phyloP scores from a whole-genome alignment of 805 yeast genomes.

The Pichia pseudocactophila region DNA sequence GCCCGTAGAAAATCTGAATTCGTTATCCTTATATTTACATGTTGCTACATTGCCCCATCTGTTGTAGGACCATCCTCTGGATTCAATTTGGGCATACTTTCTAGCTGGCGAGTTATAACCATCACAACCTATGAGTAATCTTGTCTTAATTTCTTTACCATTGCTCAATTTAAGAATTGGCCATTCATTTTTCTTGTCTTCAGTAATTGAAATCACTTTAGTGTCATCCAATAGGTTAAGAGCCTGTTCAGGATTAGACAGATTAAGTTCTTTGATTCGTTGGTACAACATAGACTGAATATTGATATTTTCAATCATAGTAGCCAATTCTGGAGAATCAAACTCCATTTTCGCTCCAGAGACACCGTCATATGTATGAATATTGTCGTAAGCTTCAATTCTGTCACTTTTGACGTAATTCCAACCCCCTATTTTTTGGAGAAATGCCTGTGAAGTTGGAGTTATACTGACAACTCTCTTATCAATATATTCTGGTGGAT shows the following conservation, averaged over 20 bases:
- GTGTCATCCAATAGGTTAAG: conserved; percentile 52
- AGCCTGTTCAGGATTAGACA: conserved; percentile 14
- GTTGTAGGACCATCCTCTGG: conserved; percentile 88
- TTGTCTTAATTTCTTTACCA: conserved; percentile 55
- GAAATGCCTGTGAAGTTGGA: conserved; percentile 62
- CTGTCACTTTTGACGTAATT: conserved; percentile 58
- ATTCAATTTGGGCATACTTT: conserved; percentile 65
- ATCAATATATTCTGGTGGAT: conserved; percentile 46
- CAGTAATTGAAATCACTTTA: conserved; percentile 51
- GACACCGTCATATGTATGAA: conserved; percentile 81
- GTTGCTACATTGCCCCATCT: conserved; percentile 93
- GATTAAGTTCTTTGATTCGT: conserved; percentile 38
- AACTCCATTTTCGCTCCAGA: conserved; percentile 65
- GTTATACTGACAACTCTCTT: conserved; percentile 84
- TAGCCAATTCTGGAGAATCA: conserved; percentile 58
- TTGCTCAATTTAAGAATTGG: conserved; percentile 61
- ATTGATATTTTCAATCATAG: conserved; percentile 84
- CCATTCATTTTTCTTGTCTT: conserved; percentile 46
- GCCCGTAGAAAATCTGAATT: conserved; percentile 55
- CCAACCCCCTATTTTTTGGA: conserved; percentile 72
- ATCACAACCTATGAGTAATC: conserved; percentile 89
- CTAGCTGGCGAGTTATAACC: conserved; percentile 94
- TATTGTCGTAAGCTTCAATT: conserved; percentile 68
- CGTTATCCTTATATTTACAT: conserved; percentile 62
- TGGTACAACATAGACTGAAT: conserved; percentile 66